Base-by-base conservation (phyloP, 208 protist genomes). In the Leishmania guyanensis region DNA sequence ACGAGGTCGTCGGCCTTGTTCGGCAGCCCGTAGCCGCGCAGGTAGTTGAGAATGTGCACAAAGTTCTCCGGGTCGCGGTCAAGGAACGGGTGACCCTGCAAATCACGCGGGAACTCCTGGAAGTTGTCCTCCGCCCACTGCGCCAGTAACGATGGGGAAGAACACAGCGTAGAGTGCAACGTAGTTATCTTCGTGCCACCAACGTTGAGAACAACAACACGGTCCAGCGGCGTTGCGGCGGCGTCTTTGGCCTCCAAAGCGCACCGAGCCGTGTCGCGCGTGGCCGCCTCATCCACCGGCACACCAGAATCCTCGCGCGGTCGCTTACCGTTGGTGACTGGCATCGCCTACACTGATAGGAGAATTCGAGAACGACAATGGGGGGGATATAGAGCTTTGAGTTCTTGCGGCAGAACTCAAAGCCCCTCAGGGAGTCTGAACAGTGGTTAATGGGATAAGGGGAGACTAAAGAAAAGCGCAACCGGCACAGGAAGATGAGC, bases 21-120 rank as follows among this genome's bases (percentile, higher is more conserved):
- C 0, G 92, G 92, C 56, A 97, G 70, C 16, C 89, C 92, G 74
- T 98, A 98, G 66, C 95, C 95, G 5, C 93, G 91, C 74, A 97
- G 81, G 80, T 93, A 97, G 87, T 96, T 96, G 50, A 98, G 71
- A 51, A 98, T 89, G 70, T 93, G 86, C 16, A 84, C 51, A 79
- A 98, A 97, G 65, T 90, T 97, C 50, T 81, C 83, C 0, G 90
- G 83, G 74, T 98, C 95, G 53, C 95, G 91, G 82, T 98, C 95
- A 69, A 98, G 85, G 70, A 97, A 98, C 2, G 92, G 93, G 81
- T 90, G 87, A 8, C 92, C 93, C 17, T 89, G 85, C 36, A 70
- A 33, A 77, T 98, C 95, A 33, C 90, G 91, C n/a, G 95, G 93
- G 29, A 95, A 86, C 14, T 80, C 88, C 14, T 77, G 65, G 77